Evolutionary conservation across 208 protist species (phyloP), one percentile per base, ranked within the genome.

Genomic region (Polymyxa betae): DNA sequence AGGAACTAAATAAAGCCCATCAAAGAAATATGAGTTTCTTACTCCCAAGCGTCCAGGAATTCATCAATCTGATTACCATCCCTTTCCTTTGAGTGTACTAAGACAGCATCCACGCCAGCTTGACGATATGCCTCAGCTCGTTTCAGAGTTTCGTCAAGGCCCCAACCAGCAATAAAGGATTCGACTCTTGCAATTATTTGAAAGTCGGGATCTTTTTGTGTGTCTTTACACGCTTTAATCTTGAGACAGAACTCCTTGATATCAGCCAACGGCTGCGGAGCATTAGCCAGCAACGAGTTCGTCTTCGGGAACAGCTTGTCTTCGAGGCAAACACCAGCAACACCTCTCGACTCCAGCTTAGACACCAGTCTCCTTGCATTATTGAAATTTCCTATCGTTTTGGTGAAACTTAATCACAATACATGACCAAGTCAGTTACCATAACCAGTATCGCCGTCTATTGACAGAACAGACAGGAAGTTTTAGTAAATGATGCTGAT

Each of bases 131-230:
- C 93, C 46, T 94, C 92, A 0, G 95, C 95, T 0, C 95, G 93
- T 44, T 94, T 90, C 54, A 96, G 60, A 29, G 95, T 94, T 92
- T 96, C 95, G 49, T 96, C 94, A 20, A 95, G 77, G 32, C 93
- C 94, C 94, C 94, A 96, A n/a, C 95, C 95, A 20, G 95, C 95
- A 90, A 96, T 96, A 91, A 96, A 95, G 0, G 95, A 91, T 93
- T 96, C 95, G 78, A 95, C 92, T 44, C 95, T 94, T 0, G 95
- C 95, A 16, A 96, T 94, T 45, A 96, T 94, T 82, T 91, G 93
- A 78, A 95, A 95, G 52, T 95, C 94, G 0, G 87, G 87, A 41
- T 93, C 91, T 44, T 45, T 54, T 88, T 96, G 95, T 12, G 94
- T 93, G 89, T 95, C 94, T 91, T 96, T 96, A 92, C 95, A 94